Evolutionary conservation across 2,329 filamentous ascomycete genomes (phyloP).

Genomic region (Nigrospora osmanthi): DNA sequence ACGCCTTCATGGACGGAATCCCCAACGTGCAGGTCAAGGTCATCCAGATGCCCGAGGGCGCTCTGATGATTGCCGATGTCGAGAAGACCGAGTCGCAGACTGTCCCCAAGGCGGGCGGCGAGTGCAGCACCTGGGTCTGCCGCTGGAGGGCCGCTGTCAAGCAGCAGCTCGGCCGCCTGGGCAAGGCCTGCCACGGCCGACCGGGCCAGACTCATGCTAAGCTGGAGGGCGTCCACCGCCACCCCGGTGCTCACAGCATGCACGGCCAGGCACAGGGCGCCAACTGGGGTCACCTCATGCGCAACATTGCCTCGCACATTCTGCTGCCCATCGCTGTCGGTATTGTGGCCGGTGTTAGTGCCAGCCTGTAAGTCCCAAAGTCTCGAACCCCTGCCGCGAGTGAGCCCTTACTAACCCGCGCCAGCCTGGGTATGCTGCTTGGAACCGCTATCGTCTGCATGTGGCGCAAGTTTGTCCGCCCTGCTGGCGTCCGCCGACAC

Average conservation of each 20-base stretch:
- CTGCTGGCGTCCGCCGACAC: constrained; percentile 18
- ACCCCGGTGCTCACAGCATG: constrained; percentile 9
- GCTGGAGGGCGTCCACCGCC: constrained; percentile 12
- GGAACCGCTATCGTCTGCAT: constrained; percentile 54
- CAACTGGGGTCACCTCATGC: constrained; percentile 39
- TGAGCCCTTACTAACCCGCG: constrained; percentile 16
- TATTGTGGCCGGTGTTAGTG: constrained; percentile 58
- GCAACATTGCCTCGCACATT: constrained; percentile 53
- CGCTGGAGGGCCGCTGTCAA: constrained; percentile 42
- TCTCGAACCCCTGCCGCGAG: not conserved
- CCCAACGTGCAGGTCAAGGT: constrained; percentile 52
- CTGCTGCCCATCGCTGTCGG: constrained; percentile 62
- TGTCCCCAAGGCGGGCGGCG: constrained; percentile 15
- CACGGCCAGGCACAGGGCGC: constrained; percentile 15
- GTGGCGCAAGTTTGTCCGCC: constrained; percentile 45
- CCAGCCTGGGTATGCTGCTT: constrained; percentile 55
- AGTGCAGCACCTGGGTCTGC: constrained; percentile 39
- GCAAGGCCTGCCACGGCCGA: constrained; percentile 31
- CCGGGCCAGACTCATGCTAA: constrained; percentile 11
- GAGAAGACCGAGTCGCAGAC: constrained; percentile 24
- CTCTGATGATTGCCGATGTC: constrained; percentile 46
- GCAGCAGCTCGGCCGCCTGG: constrained; percentile 29
- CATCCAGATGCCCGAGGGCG: constrained; percentile 48
- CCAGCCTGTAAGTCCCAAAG: constrained; percentile 47
- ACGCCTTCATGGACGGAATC: constrained; percentile 44